Conservation (phyloP, 257 asterid genomes). For the Solanum sitiens region DNA sequence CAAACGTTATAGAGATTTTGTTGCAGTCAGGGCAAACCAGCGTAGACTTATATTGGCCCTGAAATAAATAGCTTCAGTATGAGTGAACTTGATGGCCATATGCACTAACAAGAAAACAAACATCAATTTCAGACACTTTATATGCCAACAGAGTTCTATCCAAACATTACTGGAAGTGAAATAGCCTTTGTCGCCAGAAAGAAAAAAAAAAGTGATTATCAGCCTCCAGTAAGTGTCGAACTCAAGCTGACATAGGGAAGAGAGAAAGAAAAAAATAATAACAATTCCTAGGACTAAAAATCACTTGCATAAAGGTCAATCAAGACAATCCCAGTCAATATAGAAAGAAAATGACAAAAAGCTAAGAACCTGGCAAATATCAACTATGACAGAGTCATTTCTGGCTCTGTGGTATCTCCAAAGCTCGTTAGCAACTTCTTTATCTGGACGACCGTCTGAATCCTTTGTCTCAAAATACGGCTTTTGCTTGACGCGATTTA, state of each 20-base stretch:
- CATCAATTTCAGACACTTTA: neutral
- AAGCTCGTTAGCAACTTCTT: slow-evolving; percentile 83
- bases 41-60: slow-evolving; percentile 98
- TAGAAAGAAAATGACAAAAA: neutral
- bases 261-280: neutral
- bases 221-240: neutral
- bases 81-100: neutral
- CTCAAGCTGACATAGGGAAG: neutral
- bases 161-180: neutral
- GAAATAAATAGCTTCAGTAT: slow-evolving; percentile 12
- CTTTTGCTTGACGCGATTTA: slow-evolving; percentile 93
- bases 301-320: neutral
- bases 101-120: neutral
- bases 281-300: neutral
- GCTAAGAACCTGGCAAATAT: slow-evolving; percentile 70
- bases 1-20: slow-evolving; percentile 88
- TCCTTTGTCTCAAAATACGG: slow-evolving; percentile 84
- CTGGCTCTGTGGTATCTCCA: slow-evolving; percentile 96
- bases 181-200: neutral
- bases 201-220: neutral
- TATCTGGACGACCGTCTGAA: slow-evolving; percentile 72
- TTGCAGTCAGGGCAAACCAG: slow-evolving; percentile 80
- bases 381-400: slow-evolving; percentile 89
- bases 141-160: neutral
- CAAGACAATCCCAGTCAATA: neutral